Conservation (phyloP, 2,329 filamentous ascomycete species). For the Cladosporium sp. region DNA sequence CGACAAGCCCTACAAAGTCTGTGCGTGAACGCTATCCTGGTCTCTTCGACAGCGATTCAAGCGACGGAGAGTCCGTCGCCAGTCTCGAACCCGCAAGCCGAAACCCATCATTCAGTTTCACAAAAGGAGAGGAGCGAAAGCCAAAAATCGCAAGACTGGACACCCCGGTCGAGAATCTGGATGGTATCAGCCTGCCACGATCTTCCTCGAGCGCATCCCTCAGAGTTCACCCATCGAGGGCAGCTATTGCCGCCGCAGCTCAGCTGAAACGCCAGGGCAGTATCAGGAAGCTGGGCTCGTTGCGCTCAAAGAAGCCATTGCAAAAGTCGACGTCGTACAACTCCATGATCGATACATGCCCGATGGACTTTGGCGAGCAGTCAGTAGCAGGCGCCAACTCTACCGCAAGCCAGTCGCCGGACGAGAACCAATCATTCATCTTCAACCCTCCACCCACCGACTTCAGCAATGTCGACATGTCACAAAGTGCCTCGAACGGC, state of each 20-base stretch:
- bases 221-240: constrained; percentile 37
- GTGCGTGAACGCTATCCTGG: constrained; percentile 46
- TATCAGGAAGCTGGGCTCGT: constrained; percentile 27
- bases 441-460: constrained; percentile 6
- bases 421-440: constrained; percentile 21
- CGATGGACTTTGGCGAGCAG: constrained; percentile 28
- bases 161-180: constrained; percentile 37
- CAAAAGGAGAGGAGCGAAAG: constrained; percentile 30
- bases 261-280: constrained; percentile 38
- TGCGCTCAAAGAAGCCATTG: constrained; percentile 18
- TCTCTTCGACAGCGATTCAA: constrained; percentile 44
- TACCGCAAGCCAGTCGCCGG: constrained; percentile 14
- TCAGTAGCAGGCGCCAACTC: neutral
- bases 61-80: constrained; percentile 33
- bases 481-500: constrained; percentile 40
- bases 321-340: constrained; percentile 11
- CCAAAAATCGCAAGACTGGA: constrained; percentile 36
- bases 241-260: constrained; percentile 37
- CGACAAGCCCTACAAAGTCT: constrained; percentile 38
- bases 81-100: constrained; percentile 29
- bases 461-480: constrained; percentile 22
- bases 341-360: constrained; percentile 33
- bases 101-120: constrained; percentile 34
- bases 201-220: constrained; percentile 34
- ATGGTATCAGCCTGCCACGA: constrained; percentile 35